A percentile compares a stretch with the other conserved stretches of the same genome.
phyloP scores from a whole-genome alignment of 495 filamentous ascomycete species.

The Chaetomidium leptoderma region DNA sequence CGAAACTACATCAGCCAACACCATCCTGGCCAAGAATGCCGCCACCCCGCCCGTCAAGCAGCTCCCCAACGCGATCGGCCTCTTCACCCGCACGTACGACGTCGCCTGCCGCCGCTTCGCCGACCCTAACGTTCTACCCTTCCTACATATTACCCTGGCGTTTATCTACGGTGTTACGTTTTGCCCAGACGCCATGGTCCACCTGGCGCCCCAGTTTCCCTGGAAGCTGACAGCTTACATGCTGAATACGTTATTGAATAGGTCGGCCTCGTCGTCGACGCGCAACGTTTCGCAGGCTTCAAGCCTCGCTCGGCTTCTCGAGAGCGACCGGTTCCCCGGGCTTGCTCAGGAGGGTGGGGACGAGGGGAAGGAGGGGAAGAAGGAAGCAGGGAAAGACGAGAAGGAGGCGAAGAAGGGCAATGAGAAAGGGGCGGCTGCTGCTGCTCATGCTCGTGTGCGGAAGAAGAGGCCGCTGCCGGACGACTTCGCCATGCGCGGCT shows the following conservation, averaged over 20 bases:
- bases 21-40: constrained; percentile 21
- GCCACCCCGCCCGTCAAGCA: constrained; percentile 22
- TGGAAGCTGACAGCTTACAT: constrained; percentile 62
- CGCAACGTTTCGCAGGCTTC: background rate
- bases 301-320: background rate
- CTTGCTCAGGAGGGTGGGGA: no score
- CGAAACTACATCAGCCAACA: constrained; percentile 6
- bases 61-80: constrained; percentile 28
- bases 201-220: constrained; percentile 48
- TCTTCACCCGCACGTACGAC: constrained; percentile 35
- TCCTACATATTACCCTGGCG: constrained; percentile 62
- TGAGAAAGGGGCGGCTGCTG: constrained; percentile 37
- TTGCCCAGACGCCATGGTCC: constrained; percentile 46
- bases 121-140: constrained; percentile 62
- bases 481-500: constrained; percentile 75
- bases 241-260: constrained; percentile 57
- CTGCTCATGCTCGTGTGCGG: constrained; percentile 24
- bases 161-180: constrained; percentile 62
- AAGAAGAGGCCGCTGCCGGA: constrained; percentile 65
- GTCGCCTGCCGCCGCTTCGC: constrained; percentile 56
- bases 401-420: background rate
- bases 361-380: background rate
- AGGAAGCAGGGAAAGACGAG: background rate
- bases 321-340: background rate
- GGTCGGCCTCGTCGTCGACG: constrained; percentile 19